Percentiles rank a stretch among this genome's conserved stretches.
Evolutionary conservation across 2,329 filamentous ascomycete genomes (phyloP).

Genomic region (Curvularia eragrostidis): DNA sequence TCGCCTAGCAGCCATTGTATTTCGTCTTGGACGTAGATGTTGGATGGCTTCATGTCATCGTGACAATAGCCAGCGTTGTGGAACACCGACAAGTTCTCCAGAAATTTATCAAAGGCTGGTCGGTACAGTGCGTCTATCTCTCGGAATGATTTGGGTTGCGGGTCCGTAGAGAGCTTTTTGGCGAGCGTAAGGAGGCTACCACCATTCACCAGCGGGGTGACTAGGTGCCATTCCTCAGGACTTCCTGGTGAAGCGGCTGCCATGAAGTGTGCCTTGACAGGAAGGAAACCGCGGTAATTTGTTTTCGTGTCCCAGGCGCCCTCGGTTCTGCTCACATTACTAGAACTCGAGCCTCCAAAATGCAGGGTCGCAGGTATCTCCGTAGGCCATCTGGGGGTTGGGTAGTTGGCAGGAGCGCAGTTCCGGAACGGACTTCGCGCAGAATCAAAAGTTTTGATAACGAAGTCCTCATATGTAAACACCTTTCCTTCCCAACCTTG

Average conservation of each 20-base stretch:
- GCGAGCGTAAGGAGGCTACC: slow-evolving; percentile 25
- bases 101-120: slow-evolving; percentile 36
- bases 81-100: slow-evolving; percentile 31
- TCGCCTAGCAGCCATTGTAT: slow-evolving; percentile 45
- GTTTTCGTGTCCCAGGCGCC: background rate
- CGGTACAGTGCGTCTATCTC: slow-evolving; percentile 39
- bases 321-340: background rate
- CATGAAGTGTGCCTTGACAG: slow-evolving; percentile 26
- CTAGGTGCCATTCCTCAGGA: slow-evolving; percentile 30
- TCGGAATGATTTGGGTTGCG: slow-evolving; percentile 4
- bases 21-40: slow-evolving; percentile 38
- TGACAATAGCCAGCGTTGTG: slow-evolving; percentile 46
- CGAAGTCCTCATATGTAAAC: slow-evolving; percentile 27
- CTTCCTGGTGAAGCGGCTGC: slow-evolving; percentile 17
- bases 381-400: slow-evolving; percentile 29
- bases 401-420: slow-evolving; percentile 22
- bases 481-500: slow-evolving; percentile 37
- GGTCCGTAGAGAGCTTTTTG: slow-evolving; percentile 3
- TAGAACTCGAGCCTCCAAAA: slow-evolving; percentile 20
- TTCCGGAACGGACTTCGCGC: slow-evolving; percentile 37
- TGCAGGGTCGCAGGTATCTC: slow-evolving; percentile 37
- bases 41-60: slow-evolving; percentile 48
- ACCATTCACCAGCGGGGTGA: slow-evolving; percentile 24
- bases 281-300: slow-evolving; percentile 22
- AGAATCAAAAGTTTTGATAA: slow-evolving; percentile 38